Conservation (phyloP, 176 grass and related monocot genomes). For the Echinochloa phyllopogon region DNA sequence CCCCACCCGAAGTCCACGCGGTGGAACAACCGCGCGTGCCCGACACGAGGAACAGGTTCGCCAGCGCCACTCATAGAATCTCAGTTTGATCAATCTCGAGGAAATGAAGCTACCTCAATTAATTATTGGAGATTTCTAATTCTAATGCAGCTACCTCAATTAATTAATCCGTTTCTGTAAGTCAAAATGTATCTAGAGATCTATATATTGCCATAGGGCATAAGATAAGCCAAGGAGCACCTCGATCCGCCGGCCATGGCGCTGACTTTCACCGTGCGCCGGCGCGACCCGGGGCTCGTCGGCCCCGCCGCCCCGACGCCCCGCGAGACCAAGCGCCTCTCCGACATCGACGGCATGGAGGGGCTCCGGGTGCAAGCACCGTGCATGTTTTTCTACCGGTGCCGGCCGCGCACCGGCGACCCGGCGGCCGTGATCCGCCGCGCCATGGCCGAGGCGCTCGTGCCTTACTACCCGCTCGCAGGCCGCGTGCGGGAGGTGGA, state of each 20-base stretch:
- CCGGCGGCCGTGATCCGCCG: constrained; percentile 14
- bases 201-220: too few species aligned
- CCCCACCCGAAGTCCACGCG: too few species aligned
- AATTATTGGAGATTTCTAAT: too few species aligned
- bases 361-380: background rate
- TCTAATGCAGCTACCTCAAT: too few species aligned
- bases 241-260: background rate
- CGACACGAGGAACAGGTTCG: too few species aligned
- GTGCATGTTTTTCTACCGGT: constrained; percentile 35
- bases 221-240: too few species aligned
- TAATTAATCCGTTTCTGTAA: too few species aligned
- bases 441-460: constrained; percentile 40
- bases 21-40: too few species aligned
- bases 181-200: too few species aligned
- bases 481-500: constrained; percentile 48
- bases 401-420: background rate
- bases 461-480: constrained; percentile 59
- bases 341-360: constrained; percentile 65
- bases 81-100: too few species aligned
- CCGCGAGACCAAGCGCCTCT: constrained; percentile 46
- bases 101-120: too few species aligned
- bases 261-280: constrained; percentile 38
- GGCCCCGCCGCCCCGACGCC: constrained; percentile 29
- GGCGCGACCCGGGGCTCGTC: constrained; percentile 36
- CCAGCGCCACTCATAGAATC: too few species aligned